Evolutionary conservation across 1,284 basidiomycete genomes (phyloP), one percentile per base, ranked within the genome.

Genomic region (Marasmius fiardii): DNA sequence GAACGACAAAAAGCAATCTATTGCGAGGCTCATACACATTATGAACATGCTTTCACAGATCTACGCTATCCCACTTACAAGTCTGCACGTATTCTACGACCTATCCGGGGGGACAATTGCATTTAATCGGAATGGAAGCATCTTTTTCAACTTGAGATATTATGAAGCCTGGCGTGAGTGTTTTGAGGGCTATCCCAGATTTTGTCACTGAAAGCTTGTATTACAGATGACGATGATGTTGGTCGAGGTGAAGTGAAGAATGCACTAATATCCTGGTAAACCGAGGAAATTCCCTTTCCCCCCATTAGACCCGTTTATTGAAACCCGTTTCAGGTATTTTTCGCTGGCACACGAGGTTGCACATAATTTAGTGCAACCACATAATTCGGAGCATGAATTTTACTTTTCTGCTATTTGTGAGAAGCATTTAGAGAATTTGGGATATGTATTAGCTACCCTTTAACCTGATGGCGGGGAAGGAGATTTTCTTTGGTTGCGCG

Each of bases 351-450:
- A 98, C 68, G 95, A 96, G 68, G 89, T 91, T 60, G 88, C 90
- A 1, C 92, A 94, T 68, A 94, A 94, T 63, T 74, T 93, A 1
- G 88, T 92, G 16, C 77, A 85, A 49, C 79, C 81, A 0, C 89
- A 92, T 63, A 90, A 91, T 63, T 87, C 89, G 3, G 89, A 92
- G 67, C 93, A 96, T 66, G 92, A 95, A 63, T 98, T 96, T 70
- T 97, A 94, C 70, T 95, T 97, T 65, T 93, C 92, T 31, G 86
- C 90, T 5, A 91, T 98, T 20, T 90, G 91, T 58, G 93, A 97
- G 70, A 81, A 75, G 41, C 74, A 79, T 59, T 60, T 83, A 23
- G 60, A 72, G 57, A 63, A 65, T 18, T 64, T 80, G 24, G 47
- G 47, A 7, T 12, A 16, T 18, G 47, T 49, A 49, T 26, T 49